These are phyloP conservation scores for Botrytis sinoallii DNA, from an alignment of 2,329 filamentous ascomycete genomes.

Conservation along the genomic window DNA sequence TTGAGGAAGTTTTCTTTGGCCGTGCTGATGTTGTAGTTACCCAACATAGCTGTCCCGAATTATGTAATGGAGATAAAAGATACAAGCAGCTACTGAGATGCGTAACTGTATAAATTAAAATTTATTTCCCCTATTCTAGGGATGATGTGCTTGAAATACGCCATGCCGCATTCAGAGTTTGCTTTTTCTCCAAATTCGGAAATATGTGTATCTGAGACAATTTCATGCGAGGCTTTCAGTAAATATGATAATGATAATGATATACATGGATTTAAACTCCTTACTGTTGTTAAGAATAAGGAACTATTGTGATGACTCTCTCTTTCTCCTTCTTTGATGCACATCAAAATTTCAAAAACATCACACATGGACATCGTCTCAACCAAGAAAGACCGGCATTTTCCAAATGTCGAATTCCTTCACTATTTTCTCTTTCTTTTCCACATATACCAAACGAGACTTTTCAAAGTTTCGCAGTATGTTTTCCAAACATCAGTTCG, in stretches of 20 bases:
- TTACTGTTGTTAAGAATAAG: neutral
- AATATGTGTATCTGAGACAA: conserved; percentile 15
- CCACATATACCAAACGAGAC: too few species aligned
- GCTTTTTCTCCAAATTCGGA: neutral
- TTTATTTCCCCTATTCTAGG: neutral
- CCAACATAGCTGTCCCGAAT: conserved; percentile 11
- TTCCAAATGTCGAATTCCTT: neutral
- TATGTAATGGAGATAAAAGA: neutral
- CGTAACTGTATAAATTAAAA: neutral
- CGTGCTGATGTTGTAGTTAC: neutral
- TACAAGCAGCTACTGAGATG: neutral
- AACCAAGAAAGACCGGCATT: neutral
- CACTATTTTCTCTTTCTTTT: neutral
- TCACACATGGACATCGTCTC: neutral
- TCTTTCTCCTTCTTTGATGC: too few species aligned
- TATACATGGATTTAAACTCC: neutral
- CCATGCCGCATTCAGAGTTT: neutral
- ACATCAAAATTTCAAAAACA: neutral
- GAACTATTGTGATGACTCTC: neutral
- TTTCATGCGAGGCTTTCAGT: neutral
- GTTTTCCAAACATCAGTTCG: neutral
- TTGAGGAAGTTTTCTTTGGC: conserved; percentile 16
- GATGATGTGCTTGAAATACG: neutral
- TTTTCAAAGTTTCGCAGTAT: neutral
- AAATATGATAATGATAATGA: conserved; percentile 1